Evolutionary conservation across 1,284 basidiomycete species (phyloP).

Genomic region (Malassezia sympodialis): DNA sequence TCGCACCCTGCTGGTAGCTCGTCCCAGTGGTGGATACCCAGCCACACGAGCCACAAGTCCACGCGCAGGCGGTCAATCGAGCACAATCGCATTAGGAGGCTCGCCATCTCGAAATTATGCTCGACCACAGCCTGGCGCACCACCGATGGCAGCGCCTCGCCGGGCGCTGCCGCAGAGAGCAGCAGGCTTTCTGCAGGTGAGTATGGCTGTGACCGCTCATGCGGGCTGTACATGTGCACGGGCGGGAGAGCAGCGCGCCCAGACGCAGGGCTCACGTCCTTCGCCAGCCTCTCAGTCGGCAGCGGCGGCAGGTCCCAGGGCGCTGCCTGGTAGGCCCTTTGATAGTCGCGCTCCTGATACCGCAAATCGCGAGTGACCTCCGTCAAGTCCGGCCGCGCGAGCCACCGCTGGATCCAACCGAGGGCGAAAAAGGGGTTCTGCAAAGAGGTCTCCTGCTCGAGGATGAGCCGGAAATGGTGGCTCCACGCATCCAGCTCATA

Average conservation of each 20-base stretch:
- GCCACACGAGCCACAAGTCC: constrained; percentile 41
- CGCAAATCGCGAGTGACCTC: constrained; percentile 27
- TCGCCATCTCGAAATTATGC: constrained; percentile 33
- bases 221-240: not conserved
- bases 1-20: not conserved
- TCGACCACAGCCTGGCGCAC: constrained; percentile 38
- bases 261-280: not conserved
- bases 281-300: not conserved
- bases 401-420: constrained; percentile 30
- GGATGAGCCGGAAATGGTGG: not conserved
- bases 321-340: not conserved
- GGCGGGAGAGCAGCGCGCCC: not conserved
- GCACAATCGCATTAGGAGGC: constrained; percentile 33
- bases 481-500: constrained; percentile 8
- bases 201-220: not conserved
- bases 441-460: constrained; percentile 24
- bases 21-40: constrained; percentile 18
- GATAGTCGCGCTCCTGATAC: constrained; percentile 27
- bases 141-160: constrained; percentile 16
- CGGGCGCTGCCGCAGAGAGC: not conserved
- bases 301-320: not conserved
- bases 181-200: not conserved
- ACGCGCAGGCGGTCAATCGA: constrained; percentile 36
- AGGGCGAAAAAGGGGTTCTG: constrained; percentile 41
- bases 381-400: constrained; percentile 35